Conservation (phyloP, 2,329 filamentous ascomycete species). For the Stachybotrys elegans region DNA sequence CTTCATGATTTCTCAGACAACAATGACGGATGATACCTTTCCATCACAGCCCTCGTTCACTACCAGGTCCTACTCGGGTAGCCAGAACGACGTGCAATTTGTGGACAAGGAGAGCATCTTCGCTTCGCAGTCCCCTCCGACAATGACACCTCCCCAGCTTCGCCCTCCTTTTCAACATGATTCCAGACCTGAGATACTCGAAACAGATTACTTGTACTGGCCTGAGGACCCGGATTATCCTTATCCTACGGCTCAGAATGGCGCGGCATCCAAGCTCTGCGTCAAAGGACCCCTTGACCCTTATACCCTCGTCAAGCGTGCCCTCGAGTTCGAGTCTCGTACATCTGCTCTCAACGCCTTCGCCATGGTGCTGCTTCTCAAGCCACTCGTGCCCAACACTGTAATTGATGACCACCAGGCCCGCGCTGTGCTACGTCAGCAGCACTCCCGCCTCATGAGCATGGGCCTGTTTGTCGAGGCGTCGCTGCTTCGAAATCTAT, state of each 20-base stretch:
- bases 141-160: constrained; percentile 14
- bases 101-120: neutral
- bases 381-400: constrained; percentile 48
- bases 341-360: constrained; percentile 55
- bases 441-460: constrained; percentile 54
- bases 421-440: constrained; percentile 51
- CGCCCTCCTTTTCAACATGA: constrained; percentile 28
- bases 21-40: constrained; percentile 28
- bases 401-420: constrained; percentile 54
- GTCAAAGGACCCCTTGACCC: constrained; percentile 34
- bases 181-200: constrained; percentile 39
- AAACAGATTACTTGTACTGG: constrained; percentile 57
- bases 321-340: constrained; percentile 51
- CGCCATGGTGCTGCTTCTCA: constrained; percentile 55
- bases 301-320: constrained; percentile 46
- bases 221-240: constrained; percentile 51
- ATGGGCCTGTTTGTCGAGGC: constrained; percentile 58
- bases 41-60: constrained; percentile 25
- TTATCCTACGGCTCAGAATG: constrained; percentile 25
- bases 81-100: constrained; percentile 2
- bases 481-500: constrained; percentile 56
- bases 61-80: constrained; percentile 20
- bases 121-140: constrained; percentile 4
- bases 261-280: neutral
- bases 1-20: constrained; percentile 43